Evolutionary conservation across 164 flowering plant species (phyloP).

Genomic region (Vitis rotundifolia): DNA sequence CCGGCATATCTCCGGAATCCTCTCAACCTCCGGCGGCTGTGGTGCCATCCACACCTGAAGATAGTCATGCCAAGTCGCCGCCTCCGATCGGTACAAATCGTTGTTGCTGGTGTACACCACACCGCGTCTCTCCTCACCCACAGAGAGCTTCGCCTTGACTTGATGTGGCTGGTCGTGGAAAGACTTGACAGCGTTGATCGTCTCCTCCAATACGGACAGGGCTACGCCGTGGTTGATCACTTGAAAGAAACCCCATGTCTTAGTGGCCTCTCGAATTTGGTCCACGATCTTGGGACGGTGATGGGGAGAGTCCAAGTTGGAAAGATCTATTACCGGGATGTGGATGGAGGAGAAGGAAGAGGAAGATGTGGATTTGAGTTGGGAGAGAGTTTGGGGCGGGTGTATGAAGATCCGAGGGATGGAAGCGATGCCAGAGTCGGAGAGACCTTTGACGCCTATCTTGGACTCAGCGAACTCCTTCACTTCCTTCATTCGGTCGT

Average conservation of each 20-base stretch:
- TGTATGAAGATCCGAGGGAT: conserved; percentile 16
- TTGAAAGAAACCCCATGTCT: conserved; percentile 25
- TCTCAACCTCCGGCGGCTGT: neutral
- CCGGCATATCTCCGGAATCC: conserved; percentile 13
- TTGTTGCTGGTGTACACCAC: conserved; percentile 10
- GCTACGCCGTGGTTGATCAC: conserved; percentile 26
- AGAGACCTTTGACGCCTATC: conserved; percentile 22
- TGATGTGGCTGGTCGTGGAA: conserved; percentile 21
- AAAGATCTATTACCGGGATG: conserved; percentile 22
- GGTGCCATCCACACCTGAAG: conserved; percentile 13
- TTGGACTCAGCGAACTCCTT: conserved; percentile 18
- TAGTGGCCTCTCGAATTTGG: conserved; percentile 7
- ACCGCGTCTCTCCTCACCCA: conserved; percentile 6
- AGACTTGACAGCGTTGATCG: conserved; percentile 8
- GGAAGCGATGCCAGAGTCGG: conserved; percentile 17
- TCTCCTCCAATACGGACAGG: conserved; percentile 6
- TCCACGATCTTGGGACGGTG: neutral
- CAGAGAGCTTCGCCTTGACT: conserved; percentile 17
- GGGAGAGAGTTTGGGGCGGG: conserved; percentile 1
- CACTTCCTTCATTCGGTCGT: conserved; percentile 5
- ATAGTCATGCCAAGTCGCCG: conserved; percentile 31
- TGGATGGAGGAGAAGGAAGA: neutral
- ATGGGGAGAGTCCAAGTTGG: neutral
- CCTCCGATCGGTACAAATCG: conserved; percentile 13
- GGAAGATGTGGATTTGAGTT: neutral